Evolutionary conservation across 345 rosid genomes (phyloP).

Genomic region (Salix brachista): DNA sequence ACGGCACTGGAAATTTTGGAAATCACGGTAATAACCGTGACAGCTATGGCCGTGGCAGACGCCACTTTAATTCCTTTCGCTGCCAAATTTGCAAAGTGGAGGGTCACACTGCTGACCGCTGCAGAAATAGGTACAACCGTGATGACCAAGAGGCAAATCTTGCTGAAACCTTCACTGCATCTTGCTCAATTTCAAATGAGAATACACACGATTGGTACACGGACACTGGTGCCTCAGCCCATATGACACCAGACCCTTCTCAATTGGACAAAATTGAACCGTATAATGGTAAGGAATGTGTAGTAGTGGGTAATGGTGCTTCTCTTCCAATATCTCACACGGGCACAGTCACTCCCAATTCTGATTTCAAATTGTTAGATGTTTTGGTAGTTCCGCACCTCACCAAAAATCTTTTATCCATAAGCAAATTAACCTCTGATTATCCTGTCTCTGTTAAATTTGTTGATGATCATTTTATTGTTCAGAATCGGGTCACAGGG

Average conservation of each 20-base stretch:
- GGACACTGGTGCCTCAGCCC: not conserved
- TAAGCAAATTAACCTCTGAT: constrained; percentile 6
- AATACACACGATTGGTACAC: not conserved
- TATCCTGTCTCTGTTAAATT: too few species aligned
- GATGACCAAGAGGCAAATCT: too few species aligned
- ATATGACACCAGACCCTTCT: not conserved
- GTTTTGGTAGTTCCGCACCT: constrained; percentile 8
- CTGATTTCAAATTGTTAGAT: not conserved
- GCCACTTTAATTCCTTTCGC: too few species aligned
- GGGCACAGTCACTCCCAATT: not conserved
- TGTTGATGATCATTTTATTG: not conserved
- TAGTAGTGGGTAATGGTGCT: constrained; percentile 9
- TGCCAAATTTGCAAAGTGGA: too few species aligned
- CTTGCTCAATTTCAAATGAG: too few species aligned
- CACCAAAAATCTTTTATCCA: constrained; percentile 8
- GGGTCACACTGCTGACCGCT: too few species aligned
- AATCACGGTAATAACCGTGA: too few species aligned
- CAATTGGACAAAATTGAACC: not conserved
- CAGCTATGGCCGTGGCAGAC: too few species aligned
- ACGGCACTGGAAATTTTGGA: too few species aligned
- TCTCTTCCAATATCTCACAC: not conserved
- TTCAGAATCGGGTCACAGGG: not conserved
- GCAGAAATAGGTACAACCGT: too few species aligned
- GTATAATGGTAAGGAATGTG: constrained; percentile 14
- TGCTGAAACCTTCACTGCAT: not conserved